Percentiles rank a stretch among this genome's conserved stretches.
Conservation (phyloP, 2,329 filamentous ascomycete genomes). For the Rhynchosporium graminicola region DNA sequence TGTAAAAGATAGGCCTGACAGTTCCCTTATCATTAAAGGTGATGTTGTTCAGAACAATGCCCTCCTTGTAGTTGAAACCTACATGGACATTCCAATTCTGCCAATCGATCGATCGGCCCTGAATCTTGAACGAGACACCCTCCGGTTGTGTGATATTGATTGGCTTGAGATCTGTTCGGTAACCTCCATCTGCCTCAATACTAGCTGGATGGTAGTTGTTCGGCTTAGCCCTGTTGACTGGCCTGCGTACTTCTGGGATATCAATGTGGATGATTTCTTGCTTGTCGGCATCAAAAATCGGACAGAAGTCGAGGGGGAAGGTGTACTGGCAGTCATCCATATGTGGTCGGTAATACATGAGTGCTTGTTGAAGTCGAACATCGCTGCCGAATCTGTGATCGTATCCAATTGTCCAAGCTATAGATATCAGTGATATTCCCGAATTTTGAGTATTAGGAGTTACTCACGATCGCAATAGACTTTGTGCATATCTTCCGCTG, state of each 20-base stretch:
- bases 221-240: conserved; percentile 68
- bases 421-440: conserved; percentile 25
- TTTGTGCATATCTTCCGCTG: conserved; percentile 85
- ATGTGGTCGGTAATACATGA: conserved; percentile 93
- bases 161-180: conserved; percentile 77
- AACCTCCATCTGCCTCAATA: conserved; percentile 74
- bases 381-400: conserved; percentile 83
- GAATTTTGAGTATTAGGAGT: no score
- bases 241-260: conserved; percentile 74
- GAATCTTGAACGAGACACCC: conserved; percentile 81
- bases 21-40: conserved; percentile 83
- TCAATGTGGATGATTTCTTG: conserved; percentile 54
- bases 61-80: conserved; percentile 93
- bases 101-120: conserved; percentile 76
- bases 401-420: conserved; percentile 90
- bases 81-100: conserved; percentile 94
- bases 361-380: conserved; percentile 81
- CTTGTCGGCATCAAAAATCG: conserved; percentile 87
- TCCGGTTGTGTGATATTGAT: conserved; percentile 87
- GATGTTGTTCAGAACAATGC: conserved; percentile 87
- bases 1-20: conserved; percentile 80
- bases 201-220: conserved; percentile 79
- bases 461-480: conserved; percentile 83
- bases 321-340: conserved; percentile 87
- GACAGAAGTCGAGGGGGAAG: conserved; percentile 90